Percentiles rank a stretch among this genome's conserved stretches.
These are phyloP conservation scores for Oenanthe javanica DNA, from an alignment of 140 eudicot species.

Conservation along the genomic window DNA sequence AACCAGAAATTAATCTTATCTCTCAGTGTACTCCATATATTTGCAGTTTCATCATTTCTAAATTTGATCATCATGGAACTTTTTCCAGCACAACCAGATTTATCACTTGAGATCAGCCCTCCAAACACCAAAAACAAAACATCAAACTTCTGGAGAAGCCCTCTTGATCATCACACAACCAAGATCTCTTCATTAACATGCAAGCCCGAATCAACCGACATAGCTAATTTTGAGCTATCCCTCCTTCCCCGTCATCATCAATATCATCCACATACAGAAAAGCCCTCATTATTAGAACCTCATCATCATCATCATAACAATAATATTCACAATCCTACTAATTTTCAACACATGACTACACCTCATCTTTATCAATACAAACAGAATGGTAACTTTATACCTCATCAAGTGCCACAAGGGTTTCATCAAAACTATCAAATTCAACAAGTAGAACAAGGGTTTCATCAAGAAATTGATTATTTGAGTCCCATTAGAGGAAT, in stretches of 20 bases:
- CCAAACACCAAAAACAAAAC: slow-evolving; percentile 36
- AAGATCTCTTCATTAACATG: slow-evolving; percentile 7
- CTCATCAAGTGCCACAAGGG: slow-evolving; percentile 8
- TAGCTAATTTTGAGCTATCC: slow-evolving; percentile 13
- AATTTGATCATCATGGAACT: slow-evolving; percentile 30
- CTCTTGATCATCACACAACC: slow-evolving; percentile 2
- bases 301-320: not conserved
- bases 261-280: not conserved
- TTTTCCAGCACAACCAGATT: slow-evolving; percentile 39
- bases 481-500: slow-evolving; percentile 40
- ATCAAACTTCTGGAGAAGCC: slow-evolving; percentile 13
- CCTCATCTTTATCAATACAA: slow-evolving; percentile 15
- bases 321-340: not conserved
- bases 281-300: not conserved
- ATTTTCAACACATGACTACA: not conserved
- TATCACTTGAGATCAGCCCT: slow-evolving; percentile 49
- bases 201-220: not conserved
- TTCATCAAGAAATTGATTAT: slow-evolving; percentile 28
- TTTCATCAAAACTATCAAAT: slow-evolving; percentile 8
- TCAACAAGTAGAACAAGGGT: slow-evolving; percentile 21
- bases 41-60: not conserved
- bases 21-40: not conserved
- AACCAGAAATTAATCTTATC: not conserved
- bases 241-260: not conserved
- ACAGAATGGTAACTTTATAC: slow-evolving; percentile 11